Base-by-base conservation (phyloP, 331 rosid species). In the Quercus lobata region DNA sequence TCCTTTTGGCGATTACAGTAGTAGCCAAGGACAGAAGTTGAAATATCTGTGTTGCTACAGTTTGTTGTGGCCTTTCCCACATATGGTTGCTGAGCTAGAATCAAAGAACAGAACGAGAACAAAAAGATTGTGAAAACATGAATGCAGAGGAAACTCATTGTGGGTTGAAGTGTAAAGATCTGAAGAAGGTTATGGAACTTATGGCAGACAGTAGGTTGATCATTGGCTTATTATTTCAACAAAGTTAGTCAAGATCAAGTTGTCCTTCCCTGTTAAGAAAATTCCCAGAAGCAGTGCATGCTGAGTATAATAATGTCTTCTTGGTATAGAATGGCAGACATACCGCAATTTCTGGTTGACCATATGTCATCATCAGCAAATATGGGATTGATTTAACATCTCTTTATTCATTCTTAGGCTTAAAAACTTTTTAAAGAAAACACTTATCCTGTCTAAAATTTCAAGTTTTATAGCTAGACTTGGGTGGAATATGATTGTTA, bases 61-160 rank as follows among this genome's bases (percentile, higher is more conserved):
- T 85, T 90, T 0, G 69, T 72, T 57, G 87, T 87, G 85, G 69
- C 83, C 58, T 19, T 5, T 30, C 97, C 93, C n/a, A 84, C 83
- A 35, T 91, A 94, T 9, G 97, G 93, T 25, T 94, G 97, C 86
- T 94, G 98, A 35, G 91, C 89, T 60, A 22, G 71, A 78, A 75
- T 84, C 68, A 75, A 30, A 72, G 86, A 81, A 72, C 66, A 72
- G 74, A 54, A 71, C 53, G 68, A 78, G 66, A 83, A 57, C 1
- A 80, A 30, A 61, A 83, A 60, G 55, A 88, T 9, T 32, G 27
- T 52, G 82, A 83, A 37, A 62, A 84, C 16, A 57, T 25, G 65
- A 60, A 41, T 24, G 85, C 30, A 60, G 80, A 56, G 80, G 78
- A 57, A 76, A 81, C 18, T 71, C 98, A 94, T 89, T 72, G 74